Evolutionary conservation across 1,139 yeast species (phyloP), one percentile per base, ranked within the genome.

Genomic region (Saccharomyces hybrid): DNA sequence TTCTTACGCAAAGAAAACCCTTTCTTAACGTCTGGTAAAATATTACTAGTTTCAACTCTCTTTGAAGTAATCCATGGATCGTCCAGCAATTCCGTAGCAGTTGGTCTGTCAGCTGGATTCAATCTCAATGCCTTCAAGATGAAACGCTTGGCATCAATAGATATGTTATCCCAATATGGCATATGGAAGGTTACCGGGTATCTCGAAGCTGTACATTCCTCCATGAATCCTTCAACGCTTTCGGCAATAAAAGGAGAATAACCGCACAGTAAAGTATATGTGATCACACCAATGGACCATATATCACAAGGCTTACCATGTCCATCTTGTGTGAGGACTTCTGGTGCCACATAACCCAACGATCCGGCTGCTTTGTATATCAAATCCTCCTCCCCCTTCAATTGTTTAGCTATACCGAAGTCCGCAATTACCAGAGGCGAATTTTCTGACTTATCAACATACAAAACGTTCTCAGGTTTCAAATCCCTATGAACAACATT

Each of bases 281-380:
- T 83, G 53, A 93, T 88, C 8, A 90, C 96, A 25, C 97, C 97
- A 49, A 90, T 70, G 1, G 95, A 86, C 97, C 97, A 90, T 50
- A 91, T 79, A 68, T 90, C 97, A 70, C 96, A 89, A 1, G 96
- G 91, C 67, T 86, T 88, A 47, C 96, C 95, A 71, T 90, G 96
- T 5, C 96, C 96, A 47, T 76, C 72, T 5, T 88, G 84, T 50
- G 79, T 71, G 38, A 90, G 76, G 4, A 90, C 93, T 69, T 90
- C 97, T 0, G 97, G 97, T 0, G 97, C 97, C 7, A 96, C 96
- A 68, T 90, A 90, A 2, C 97, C 97, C 71, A 89, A 83, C 1
- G 95, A 86, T 0, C 97, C 97, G 0, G 97, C 97, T 50, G 88
- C 84, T 30, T 86, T 77, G 30, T 82, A 85, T 56, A 91, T 75